A percentile compares a stretch with the other conserved stretches of the same genome.
phyloP scores from a whole-genome alignment of 2,329 filamentous ascomycete genomes.

The Penicillium thymicola region DNA sequence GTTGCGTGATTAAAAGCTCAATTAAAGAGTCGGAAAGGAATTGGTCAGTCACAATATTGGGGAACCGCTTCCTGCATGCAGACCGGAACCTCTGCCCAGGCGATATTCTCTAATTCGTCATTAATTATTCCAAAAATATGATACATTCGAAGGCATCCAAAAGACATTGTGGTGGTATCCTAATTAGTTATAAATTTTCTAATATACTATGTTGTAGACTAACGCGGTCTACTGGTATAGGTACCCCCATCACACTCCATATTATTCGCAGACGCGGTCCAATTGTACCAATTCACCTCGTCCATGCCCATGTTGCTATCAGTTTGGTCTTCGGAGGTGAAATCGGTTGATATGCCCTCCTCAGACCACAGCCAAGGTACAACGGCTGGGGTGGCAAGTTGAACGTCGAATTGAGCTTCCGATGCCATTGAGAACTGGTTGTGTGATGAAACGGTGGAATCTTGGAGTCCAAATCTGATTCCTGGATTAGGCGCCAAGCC shows the following conservation, averaged over 20 bases:
- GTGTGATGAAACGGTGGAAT: background rate
- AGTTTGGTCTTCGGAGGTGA: background rate
- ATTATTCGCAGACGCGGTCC: conserved; percentile 37
- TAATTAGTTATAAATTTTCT: background rate
- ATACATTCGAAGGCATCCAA: no score
- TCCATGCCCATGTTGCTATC: conserved; percentile 29
- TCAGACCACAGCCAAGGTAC: conserved; percentile 19
- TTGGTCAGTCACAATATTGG: no score
- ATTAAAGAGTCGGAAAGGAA: no score
- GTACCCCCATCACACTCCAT: conserved; percentile 13
- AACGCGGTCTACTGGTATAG: background rate
- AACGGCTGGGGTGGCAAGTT: background rate
- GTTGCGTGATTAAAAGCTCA: no score
- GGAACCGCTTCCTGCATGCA: no score
- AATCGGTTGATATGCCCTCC: conserved; percentile 7
- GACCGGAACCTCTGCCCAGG: no score
- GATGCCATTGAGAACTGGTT: background rate
- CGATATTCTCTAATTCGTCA: no score
- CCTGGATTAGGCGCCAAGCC: background rate
- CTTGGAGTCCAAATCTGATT: background rate
- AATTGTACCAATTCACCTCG: conserved; percentile 38
- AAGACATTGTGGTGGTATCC: background rate
- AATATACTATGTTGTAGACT: background rate
- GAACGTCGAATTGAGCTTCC: background rate
- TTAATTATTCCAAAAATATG: no score